Percentiles rank a stretch among this genome's conserved stretches.
Evolutionary conservation across 2,329 filamentous ascomycete species (phyloP).

Genomic region (Elsinoe arachidis): DNA sequence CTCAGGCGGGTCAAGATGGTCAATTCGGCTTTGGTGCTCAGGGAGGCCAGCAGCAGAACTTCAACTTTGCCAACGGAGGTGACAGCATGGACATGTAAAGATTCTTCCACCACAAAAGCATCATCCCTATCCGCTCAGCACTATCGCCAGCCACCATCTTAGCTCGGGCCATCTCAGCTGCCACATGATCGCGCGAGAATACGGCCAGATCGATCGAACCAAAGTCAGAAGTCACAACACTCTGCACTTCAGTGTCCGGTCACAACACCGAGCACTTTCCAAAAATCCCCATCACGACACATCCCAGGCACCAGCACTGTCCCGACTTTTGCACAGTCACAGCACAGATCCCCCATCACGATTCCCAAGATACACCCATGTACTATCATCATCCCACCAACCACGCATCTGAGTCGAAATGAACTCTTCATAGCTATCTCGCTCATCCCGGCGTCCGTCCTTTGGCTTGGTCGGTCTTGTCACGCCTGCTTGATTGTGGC

Average conservation of each 20-base stretch:
- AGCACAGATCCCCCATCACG: conserved; percentile 5
- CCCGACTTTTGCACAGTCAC: not conserved
- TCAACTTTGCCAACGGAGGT: conserved; percentile 81
- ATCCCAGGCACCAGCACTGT: not conserved
- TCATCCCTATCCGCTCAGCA: not conserved
- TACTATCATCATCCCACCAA: conserved; percentile 4
- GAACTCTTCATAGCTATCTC: not conserved
- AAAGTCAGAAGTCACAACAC: conserved; percentile 4
- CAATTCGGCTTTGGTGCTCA: conserved; percentile 70
- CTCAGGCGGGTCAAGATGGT: conserved; percentile 61
- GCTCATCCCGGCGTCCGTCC: conserved; percentile 3
- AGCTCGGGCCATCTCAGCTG: not conserved
- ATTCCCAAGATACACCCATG: conserved; percentile 11
- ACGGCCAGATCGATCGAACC: not conserved
- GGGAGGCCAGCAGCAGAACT: conserved; percentile 63
- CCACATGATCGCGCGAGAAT: not conserved
- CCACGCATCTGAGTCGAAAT: conserved; percentile 10
- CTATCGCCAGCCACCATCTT: not conserved
- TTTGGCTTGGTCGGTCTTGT: not conserved
- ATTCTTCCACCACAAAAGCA: not conserved
- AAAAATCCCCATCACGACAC: conserved; percentile 5
- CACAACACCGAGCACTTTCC: not conserved
- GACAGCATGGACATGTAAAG: conserved; percentile 59
- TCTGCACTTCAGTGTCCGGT: not conserved
- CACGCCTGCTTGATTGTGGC: not conserved